Evolutionary conservation across 2,329 filamentous ascomycete species (phyloP).

Genomic region (Ambrosiella xylebori): DNA sequence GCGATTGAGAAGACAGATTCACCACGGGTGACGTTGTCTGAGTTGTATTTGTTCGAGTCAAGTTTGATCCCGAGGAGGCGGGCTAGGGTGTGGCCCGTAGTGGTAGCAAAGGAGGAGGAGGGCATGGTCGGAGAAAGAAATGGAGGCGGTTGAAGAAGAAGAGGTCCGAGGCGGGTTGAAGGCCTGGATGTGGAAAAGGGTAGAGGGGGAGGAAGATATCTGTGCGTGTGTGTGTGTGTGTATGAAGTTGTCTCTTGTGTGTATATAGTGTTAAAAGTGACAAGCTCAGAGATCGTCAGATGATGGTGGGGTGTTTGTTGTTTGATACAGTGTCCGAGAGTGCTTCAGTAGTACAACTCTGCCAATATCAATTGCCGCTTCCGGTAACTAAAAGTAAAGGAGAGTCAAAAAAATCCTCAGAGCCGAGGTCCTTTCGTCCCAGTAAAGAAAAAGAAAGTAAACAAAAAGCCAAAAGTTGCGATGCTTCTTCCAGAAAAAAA

Average conservation of each 20-base stretch:
- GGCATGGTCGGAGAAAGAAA: background rate
- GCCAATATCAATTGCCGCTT: too few species aligned
- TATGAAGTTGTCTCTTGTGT: background rate
- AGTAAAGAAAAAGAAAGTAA: too few species aligned
- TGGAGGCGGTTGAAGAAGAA: background rate
- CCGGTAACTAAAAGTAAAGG: too few species aligned
- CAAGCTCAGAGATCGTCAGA: too few species aligned
- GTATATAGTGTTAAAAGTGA: background rate
- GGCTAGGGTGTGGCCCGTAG: slow-evolving; percentile 52
- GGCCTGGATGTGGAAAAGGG: background rate
- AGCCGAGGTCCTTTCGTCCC: too few species aligned
- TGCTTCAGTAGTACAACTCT: too few species aligned
- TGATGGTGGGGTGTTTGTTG: too few species aligned
- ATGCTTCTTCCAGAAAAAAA: too few species aligned
- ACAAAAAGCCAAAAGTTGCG: too few species aligned
- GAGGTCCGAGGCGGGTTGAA: background rate
- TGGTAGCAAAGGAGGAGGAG: background rate
- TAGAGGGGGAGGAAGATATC: background rate
- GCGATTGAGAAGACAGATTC: slow-evolving; percentile 63
- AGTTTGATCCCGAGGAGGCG: slow-evolving; percentile 72
- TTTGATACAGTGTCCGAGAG: too few species aligned
- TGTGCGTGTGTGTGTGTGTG: background rate
- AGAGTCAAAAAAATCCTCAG: too few species aligned
- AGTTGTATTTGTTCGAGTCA: slow-evolving; percentile 31
- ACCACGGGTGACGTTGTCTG: slow-evolving; percentile 51